Evolutionary conservation across 1,284 basidiomycete genomes (phyloP).

Genomic region (Fomitopsis schrenkii): DNA sequence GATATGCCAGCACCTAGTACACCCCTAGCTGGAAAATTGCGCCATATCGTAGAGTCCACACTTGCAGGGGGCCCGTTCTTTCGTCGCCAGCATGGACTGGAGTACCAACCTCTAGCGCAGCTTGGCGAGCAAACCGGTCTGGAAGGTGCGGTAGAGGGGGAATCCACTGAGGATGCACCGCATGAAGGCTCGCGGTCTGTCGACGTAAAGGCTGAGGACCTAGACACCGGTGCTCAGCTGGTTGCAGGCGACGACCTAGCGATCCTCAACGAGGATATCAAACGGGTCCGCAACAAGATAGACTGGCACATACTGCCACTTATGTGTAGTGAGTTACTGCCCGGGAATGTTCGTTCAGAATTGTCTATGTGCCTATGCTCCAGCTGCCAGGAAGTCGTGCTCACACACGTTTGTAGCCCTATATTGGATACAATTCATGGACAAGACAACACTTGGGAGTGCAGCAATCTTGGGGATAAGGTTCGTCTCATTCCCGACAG

Average conservation of each 20-base stretch:
- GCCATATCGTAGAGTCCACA: too few relatives aligned
- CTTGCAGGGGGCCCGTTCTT: too few relatives aligned
- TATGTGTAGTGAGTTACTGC: constrained; percentile 57
- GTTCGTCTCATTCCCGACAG: constrained; percentile 24
- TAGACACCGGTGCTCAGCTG: constrained; percentile 55
- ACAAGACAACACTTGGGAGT: constrained; percentile 68
- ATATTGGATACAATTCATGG: constrained; percentile 70
- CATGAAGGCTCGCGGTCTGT: not conserved
- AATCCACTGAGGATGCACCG: not conserved
- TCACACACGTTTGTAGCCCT: constrained; percentile 34
- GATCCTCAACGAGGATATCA: constrained; percentile 42
- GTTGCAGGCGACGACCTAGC: constrained; percentile 34
- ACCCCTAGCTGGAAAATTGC: too few relatives aligned
- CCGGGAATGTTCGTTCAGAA: too few relatives aligned
- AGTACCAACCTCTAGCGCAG: not conserved
- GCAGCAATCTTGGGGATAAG: constrained; percentile 63
- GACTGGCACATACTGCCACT: constrained; percentile 62
- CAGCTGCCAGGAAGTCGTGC: not conserved
- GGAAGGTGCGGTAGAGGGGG: not conserved
- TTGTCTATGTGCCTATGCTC: too few relatives aligned
- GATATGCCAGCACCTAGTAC: too few relatives aligned
- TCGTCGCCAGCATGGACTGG: not conserved
- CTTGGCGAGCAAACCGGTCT: not conserved
- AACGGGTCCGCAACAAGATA: constrained; percentile 58
- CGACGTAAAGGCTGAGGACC: constrained; percentile 20